Evolutionary conservation across 495 filamentous ascomycete genomes (phyloP), one percentile per base, ranked within the genome.

Genomic region (Aspergillus bridgeri): DNA sequence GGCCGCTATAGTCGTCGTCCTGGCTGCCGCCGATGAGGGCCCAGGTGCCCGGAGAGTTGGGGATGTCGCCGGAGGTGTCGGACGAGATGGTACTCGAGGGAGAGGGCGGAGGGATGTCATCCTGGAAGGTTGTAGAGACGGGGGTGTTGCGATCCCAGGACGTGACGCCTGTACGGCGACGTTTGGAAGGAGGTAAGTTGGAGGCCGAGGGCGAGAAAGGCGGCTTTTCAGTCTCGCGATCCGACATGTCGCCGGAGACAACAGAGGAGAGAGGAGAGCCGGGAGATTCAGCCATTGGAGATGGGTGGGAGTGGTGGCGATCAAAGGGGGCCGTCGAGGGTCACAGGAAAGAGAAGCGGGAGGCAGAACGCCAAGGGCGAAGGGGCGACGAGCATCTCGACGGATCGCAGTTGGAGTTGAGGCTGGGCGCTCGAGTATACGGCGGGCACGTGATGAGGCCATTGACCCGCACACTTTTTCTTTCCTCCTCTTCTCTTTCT

Each of bases 61-160:
- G 79, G 46, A 96, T 82, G 56, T 89, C 88, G 70, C 90, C 90
- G 38, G 88, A 89, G 58, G 89, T 94, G 66, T 98, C 95, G 44
- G 86, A 89, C 45, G 91, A 96, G 61, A 98, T 88, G 22, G 86
- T 86, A 53, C 68, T 61, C 48, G 77, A 72, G 20, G 77, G 75
- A 5, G 73, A 77, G 24, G 73, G 60, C 13, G 76, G 75, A 18
- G 72, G 67, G 6, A 65, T 56, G 21, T 74, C 73, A 56, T 77
- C 79, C 49, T 69, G 71, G 56, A 69, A 71, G 46, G 61, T 63
- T 19, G 69, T 72, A 18, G 76, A 79, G 6, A 78, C 64, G 20
- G 80, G 79, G 5, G 80, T 81, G 21, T 79, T 75, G 48, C 74
- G 73, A 60, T 81, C 76, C 70, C 76, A 80, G 22, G 72, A 72